Evolutionary conservation across 495 filamentous ascomycete genomes (phyloP).

Genomic region (Penicillium roqueforti): DNA sequence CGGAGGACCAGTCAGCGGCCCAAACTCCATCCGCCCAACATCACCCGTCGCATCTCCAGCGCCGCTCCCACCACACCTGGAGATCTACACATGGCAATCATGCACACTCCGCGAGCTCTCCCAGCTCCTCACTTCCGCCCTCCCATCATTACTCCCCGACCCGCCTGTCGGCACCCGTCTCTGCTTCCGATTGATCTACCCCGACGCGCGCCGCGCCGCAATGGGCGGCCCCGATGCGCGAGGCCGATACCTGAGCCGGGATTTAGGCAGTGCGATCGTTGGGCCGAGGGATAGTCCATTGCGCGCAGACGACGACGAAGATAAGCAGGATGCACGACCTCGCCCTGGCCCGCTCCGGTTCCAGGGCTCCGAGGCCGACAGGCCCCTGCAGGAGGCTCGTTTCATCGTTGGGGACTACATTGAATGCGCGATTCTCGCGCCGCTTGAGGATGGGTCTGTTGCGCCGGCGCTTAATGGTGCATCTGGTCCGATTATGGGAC

Average conservation of each 20-base stretch:
- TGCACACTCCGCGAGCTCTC: conserved; percentile 82
- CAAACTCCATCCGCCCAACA: conserved; percentile 36
- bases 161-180: conserved; percentile 77
- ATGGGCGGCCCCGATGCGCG: conserved; percentile 43
- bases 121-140: conserved; percentile 62
- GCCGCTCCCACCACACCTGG: conserved; percentile 62
- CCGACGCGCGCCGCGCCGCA: conserved; percentile 61
- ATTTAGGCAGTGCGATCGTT: conserved; percentile 78
- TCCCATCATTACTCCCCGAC: conserved; percentile 66
- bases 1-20: conserved; percentile 29
- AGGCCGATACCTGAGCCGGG: conserved; percentile 64
- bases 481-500: conserved; percentile 17
- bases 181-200: conserved; percentile 81
- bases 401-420: conserved; percentile 91
- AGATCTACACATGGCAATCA: conserved; percentile 85
- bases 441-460: conserved; percentile 69
- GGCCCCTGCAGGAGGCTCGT: conserved; percentile 65
- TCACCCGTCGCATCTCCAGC: conserved; percentile 30
- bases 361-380: conserved; percentile 58
- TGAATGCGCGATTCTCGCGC: conserved; percentile 72
- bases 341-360: conserved; percentile 27
- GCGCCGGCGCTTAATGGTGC: conserved; percentile 45
- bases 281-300: conserved; percentile 36
- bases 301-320: conserved; percentile 46
- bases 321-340: conserved; percentile 22